phyloP scores from a whole-genome alignment of 257 asterid genomes.

The Lavandula angustifolia region DNA sequence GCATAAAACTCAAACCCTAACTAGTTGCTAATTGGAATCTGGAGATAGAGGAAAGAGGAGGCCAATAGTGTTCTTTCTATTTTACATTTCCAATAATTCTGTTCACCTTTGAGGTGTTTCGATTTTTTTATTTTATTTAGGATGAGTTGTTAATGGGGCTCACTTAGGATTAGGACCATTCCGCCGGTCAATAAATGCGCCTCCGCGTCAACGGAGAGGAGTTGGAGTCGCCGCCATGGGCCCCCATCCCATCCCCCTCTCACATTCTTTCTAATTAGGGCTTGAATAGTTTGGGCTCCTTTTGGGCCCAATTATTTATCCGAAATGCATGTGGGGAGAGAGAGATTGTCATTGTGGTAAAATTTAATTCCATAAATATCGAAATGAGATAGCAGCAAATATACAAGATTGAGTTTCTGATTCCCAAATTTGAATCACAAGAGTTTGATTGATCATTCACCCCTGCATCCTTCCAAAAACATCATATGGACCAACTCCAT shows the following conservation, averaged over 20 bases:
- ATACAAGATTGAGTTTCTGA: background rate
- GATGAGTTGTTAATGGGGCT: constrained; percentile 17
- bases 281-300: constrained; percentile 7
- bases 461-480: constrained; percentile 19
- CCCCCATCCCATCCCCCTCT: constrained; percentile 23
- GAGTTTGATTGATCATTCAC: background rate
- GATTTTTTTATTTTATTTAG: background rate
- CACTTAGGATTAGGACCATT: constrained; percentile 17
- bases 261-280: background rate
- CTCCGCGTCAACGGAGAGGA: constrained; percentile 15
- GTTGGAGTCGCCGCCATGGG: constrained; percentile 8
- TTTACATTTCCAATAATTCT: background rate
- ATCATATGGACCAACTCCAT: background rate
- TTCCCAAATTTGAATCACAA: constrained; percentile 27
- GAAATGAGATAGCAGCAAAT: background rate
- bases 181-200: constrained; percentile 38
- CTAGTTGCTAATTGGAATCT: constrained; percentile 35
- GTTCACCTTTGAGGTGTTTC: too few relatives aligned
- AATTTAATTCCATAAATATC: background rate
- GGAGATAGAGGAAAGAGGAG: constrained; percentile 33
- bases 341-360: background rate
- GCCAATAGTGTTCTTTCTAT: constrained; percentile 16
- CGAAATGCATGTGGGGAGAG: background rate
- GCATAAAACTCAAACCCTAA: constrained; percentile 41
- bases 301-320: constrained; percentile 22